These are phyloP conservation scores for Glycine tomentella DNA, from an alignment of 306 rosid species.

Conservation along the genomic window DNA sequence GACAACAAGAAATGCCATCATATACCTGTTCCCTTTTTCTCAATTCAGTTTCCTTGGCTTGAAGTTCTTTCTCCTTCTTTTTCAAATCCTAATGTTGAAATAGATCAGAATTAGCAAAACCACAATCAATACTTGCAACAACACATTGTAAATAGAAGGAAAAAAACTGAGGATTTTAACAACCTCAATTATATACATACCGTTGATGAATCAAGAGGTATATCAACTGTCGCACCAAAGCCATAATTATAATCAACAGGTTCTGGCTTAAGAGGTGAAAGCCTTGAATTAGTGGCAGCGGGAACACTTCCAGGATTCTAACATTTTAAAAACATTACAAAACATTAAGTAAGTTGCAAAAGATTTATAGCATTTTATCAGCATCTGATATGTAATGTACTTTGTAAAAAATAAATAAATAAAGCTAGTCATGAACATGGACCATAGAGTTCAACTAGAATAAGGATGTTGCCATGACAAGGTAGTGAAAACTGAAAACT, in stretches of 20 bases:
- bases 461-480: conserved; percentile 24
- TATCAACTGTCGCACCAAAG: conserved; percentile 73
- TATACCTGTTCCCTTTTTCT: conserved; percentile 84
- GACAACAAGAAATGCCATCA: conserved; percentile 25
- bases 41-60: conserved; percentile 91
- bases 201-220: conserved; percentile 76
- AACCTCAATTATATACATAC: conserved; percentile 58
- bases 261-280: conserved; percentile 88
- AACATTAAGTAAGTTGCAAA: conserved; percentile 1
- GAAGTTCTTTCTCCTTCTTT: conserved; percentile 93
- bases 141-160: conserved; percentile 13
- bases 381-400: conserved; percentile 8
- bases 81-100: conserved; percentile 74
- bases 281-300: conserved; percentile 76
- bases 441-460: conserved; percentile 11
- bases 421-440: conserved; percentile 18
- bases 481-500: conserved; percentile 7
- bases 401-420: conserved; percentile 4
- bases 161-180: conserved; percentile 20
- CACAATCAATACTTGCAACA: conserved; percentile 17
- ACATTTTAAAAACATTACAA: conserved; percentile 38
- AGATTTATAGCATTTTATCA: conserved; percentile 12
- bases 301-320: conserved; percentile 80
- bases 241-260: conserved; percentile 88
- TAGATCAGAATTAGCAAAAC: conserved; percentile 40